phyloP scores from a whole-genome alignment of 106 monocot species.

The Posidonia australis region DNA sequence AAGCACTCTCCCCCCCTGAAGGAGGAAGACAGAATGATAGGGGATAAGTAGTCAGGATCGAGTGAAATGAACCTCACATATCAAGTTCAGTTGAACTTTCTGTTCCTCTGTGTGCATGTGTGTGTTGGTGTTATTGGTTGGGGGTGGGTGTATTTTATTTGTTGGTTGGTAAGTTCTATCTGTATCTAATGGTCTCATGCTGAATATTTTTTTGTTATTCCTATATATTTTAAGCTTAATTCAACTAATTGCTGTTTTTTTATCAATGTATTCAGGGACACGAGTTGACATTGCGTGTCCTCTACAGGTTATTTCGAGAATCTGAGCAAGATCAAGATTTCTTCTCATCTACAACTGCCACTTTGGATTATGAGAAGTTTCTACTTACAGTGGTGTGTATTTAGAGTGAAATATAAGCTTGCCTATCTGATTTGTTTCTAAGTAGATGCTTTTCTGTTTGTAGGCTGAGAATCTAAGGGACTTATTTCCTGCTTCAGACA shows the following conservation, averaged over 20 bases:
- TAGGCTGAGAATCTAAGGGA: constrained; percentile 77
- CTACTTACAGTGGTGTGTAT: constrained; percentile 57
- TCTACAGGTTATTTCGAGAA: constrained; percentile 84
- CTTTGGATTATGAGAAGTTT: constrained; percentile 87
- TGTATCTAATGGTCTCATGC: no score
- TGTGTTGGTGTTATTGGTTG: no score
- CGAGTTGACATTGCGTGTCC: constrained; percentile 82
- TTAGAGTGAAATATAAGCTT: constrained; percentile 2
- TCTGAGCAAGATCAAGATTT: constrained; percentile 93
- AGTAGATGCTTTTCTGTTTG: not conserved
- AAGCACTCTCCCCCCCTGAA: no score
- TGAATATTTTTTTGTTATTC: no score
- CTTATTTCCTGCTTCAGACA: constrained; percentile 82
- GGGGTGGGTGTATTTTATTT: no score
- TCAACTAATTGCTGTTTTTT: not conserved
- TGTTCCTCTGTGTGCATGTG: no score
- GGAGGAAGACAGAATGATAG: no score
- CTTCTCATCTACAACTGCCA: constrained; percentile 85
- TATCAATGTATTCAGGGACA: constrained; percentile 60
- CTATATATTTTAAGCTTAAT: not conserved
- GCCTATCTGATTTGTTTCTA: not conserved
- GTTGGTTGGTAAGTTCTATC: no score
- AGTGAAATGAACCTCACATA: no score
- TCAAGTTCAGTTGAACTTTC: no score
- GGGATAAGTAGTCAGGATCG: no score